A percentile compares a stretch with the other conserved stretches of the same genome.
These are phyloP conservation scores for Starmera stellimalicola DNA, from an alignment of 1,139 yeast species.

Conservation along the genomic window DNA sequence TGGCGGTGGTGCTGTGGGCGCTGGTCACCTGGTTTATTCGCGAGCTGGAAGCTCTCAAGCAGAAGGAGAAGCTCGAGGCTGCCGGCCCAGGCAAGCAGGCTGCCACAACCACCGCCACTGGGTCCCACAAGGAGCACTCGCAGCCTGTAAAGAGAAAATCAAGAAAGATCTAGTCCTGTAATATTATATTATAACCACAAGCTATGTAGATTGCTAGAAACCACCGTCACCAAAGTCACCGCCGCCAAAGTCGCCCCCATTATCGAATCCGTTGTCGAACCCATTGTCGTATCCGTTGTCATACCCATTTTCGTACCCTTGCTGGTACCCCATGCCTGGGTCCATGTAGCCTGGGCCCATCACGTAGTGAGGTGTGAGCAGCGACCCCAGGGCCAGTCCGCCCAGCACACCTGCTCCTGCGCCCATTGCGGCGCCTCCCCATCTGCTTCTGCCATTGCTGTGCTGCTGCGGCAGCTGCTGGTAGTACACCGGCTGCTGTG, in stretches of 20 bases:
- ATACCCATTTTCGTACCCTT: not conserved
- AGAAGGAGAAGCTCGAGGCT: slow-evolving; percentile 15
- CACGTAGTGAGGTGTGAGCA: slow-evolving; percentile 17
- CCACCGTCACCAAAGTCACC: slow-evolving; percentile 21
- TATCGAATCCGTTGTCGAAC: slow-evolving; percentile 11
- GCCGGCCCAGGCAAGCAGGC: slow-evolving; percentile 4
- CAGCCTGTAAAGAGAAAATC: slow-evolving; percentile 7
- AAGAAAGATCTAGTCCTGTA: slow-evolving; percentile 7
- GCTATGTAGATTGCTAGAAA: no score
- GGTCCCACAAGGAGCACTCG: no score
- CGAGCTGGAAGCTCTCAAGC: slow-evolving; percentile 52
- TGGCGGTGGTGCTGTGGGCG: slow-evolving; percentile 66
- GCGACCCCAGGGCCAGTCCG: slow-evolving; percentile 39
- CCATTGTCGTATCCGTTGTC: slow-evolving; percentile 11
- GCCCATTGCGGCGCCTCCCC: slow-evolving; percentile 54
- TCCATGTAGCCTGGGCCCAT: no score
- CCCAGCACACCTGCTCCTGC: slow-evolving; percentile 78
- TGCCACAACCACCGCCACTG: slow-evolving; percentile 4
- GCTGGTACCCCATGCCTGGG: slow-evolving; percentile 6
- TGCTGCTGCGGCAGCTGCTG: slow-evolving; percentile 16
- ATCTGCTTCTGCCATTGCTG: slow-evolving; percentile 25
- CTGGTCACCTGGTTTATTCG: slow-evolving; percentile 80
- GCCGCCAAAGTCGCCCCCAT: slow-evolving; percentile 12
- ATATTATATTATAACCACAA: no score
- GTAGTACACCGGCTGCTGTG: slow-evolving; percentile 6